These are phyloP conservation scores for Trichoderma pleuroti DNA, from an alignment of 2,329 filamentous ascomycete genomes.

Conservation along the genomic window DNA sequence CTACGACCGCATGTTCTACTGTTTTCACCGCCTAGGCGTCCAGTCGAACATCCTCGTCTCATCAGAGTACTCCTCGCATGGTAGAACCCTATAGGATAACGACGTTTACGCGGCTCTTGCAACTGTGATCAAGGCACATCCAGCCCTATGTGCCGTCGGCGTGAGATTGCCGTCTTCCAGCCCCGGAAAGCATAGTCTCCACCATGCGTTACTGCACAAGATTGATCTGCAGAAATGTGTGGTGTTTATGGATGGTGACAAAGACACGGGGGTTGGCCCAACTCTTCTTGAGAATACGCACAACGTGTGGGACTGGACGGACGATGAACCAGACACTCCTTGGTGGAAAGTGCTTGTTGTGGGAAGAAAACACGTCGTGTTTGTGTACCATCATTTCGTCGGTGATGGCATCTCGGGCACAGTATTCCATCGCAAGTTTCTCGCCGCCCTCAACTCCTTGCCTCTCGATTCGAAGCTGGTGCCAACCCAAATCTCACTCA, in stretches of 20 bases:
- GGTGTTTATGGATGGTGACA: background rate
- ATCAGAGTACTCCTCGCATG: background rate
- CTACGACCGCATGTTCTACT: background rate
- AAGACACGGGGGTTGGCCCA: background rate
- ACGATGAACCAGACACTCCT: background rate
- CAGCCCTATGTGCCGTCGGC: background rate
- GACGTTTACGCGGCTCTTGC: background rate
- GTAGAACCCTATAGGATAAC: background rate
- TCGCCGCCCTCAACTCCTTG: background rate
- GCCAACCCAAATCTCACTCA: background rate
- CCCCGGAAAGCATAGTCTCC: background rate
- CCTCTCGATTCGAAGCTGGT: background rate
- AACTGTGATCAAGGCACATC: background rate
- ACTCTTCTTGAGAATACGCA: background rate
- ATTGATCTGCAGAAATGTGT: background rate
- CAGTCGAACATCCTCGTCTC: background rate
- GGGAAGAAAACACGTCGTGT: background rate
- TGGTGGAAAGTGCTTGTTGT: background rate
- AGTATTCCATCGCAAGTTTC: background rate
- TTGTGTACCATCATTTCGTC: background rate
- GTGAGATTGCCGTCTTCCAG: background rate
- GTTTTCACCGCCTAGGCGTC: background rate
- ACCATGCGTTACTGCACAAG: background rate
- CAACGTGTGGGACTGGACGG: background rate
- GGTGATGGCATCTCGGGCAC: background rate